Percentiles rank a stretch among this genome's conserved stretches.
Evolutionary conservation across 305 asterid species (phyloP).

Genomic region (Withania somnifera): DNA sequence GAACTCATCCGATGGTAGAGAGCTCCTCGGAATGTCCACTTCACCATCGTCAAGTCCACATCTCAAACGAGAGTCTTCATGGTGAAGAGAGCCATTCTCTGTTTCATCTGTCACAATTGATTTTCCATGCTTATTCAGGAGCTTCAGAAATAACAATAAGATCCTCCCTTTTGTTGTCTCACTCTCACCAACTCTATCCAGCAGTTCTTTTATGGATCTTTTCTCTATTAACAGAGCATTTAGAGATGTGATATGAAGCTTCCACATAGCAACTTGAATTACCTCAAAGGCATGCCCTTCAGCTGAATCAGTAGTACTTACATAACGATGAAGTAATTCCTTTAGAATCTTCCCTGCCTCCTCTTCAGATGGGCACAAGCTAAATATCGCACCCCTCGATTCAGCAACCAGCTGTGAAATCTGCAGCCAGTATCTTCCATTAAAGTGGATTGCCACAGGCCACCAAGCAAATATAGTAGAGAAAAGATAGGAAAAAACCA

Average conservation of each 20-base stretch:
- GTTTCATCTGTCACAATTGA: slow-evolving; percentile 22
- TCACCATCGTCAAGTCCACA: slow-evolving; percentile 20
- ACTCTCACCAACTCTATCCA: slow-evolving; percentile 27
- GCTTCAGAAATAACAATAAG: slow-evolving; percentile 35
- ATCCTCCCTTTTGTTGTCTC: slow-evolving; percentile 43
- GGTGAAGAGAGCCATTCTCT: slow-evolving; percentile 1
- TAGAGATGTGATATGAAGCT: slow-evolving; percentile 54
- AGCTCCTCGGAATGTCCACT: slow-evolving; percentile 6
- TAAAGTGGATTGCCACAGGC: background rate
- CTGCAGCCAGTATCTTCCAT: slow-evolving; percentile 27
- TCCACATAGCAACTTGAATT: slow-evolving; percentile 36
- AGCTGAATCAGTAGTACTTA: slow-evolving; percentile 27
- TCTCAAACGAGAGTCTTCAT: background rate
- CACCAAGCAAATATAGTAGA: background rate
- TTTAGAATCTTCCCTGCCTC: slow-evolving; percentile 59
- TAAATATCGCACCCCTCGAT: slow-evolving; percentile 35
- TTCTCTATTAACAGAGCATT: slow-evolving; percentile 49
- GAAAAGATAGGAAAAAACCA: too few species aligned
- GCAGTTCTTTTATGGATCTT: slow-evolving; percentile 50
- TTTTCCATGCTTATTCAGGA: slow-evolving; percentile 51
- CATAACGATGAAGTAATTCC: slow-evolving; percentile 44
- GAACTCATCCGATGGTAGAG: slow-evolving; percentile 39
- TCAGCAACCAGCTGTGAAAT: slow-evolving; percentile 49
- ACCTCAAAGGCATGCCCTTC: slow-evolving; percentile 38
- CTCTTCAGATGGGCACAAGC: slow-evolving; percentile 62